Evolutionary conservation across 176 grass and related monocot genomes (phyloP), one percentile per base, ranked within the genome.

Genomic region (Rhynchospora tenuis): DNA sequence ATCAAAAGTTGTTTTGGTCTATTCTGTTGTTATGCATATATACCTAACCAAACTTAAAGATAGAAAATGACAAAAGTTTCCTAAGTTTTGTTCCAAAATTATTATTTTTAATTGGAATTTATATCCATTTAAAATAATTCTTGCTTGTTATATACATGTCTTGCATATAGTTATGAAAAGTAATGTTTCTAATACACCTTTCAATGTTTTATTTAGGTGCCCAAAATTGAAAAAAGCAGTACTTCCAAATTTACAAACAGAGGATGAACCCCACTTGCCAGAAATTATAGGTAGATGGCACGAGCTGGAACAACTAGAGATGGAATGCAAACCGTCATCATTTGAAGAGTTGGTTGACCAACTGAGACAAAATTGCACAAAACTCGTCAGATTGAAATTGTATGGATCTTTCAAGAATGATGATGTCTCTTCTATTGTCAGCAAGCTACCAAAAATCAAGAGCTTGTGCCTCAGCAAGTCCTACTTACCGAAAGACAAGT

Each of bases 381-480:
- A 11, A 61, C 75, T 97, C 58, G 10, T 5, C 1, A 54, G 83
- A 71, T 76, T 93, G 45, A 93, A 42, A 73, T 73, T 77, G 43
- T 70, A 66, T 1, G 94, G 94, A 8, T 79, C 91, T 27, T 86
- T 97, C 26, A 93, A 91, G 51, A 65, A 84, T 2, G 91, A 93
- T 57, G 94, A 97, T 67, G 84, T 86, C 0, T 68, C 72, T n/a
- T 87, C 87, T 27, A 70, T 93, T 24, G 64, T 83, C 6, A 5
- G 11, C 0, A 62, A 5, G 0, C 80, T 97, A 15, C 85, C 83
- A 0, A 3, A 43, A 17, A 80, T 96, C 6, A 88, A 75, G 2
- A 57, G 17, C 0, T 81, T 96, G 5, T 86, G 73, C 83, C 89
- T 96, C 13, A 86, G 89, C 93, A 56, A 78, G 6, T 93, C 83